Percentiles rank a stretch among this genome's conserved stretches.
These are phyloP conservation scores for Colletotrichum truncatum DNA, from an alignment of 2,329 filamentous ascomycete genomes.

Conservation along the genomic window DNA sequence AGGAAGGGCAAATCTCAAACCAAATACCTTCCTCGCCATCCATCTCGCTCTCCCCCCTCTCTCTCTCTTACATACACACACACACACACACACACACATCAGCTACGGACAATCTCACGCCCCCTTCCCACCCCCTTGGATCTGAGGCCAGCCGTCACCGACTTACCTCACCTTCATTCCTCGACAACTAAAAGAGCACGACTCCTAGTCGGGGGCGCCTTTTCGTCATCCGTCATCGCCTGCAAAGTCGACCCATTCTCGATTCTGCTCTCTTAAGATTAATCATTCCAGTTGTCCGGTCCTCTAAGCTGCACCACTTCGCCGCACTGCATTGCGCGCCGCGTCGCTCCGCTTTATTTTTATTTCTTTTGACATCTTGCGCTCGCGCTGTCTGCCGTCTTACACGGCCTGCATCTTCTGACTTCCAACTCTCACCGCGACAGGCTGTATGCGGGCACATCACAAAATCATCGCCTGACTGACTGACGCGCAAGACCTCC, in stretches of 20 bases:
- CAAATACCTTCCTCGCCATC: neutral
- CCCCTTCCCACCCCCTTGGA: neutral
- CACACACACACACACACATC: no score
- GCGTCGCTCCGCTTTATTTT: neutral
- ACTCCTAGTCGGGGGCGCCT: neutral
- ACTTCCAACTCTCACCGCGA: neutral
- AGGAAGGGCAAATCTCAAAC: no score
- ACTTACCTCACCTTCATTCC: neutral
- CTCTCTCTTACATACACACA: no score
- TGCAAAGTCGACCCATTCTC: conserved; percentile 3
- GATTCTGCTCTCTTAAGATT: conserved; percentile 14
- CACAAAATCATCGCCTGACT: neutral
- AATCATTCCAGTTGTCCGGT: conserved; percentile 15
- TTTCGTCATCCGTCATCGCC: neutral
- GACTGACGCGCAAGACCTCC: conserved; percentile 1
- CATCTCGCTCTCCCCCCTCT: no score
- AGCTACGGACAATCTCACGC: no score
- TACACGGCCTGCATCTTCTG: conserved; percentile 13
- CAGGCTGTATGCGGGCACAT: neutral
- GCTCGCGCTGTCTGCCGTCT: conserved; percentile 13
- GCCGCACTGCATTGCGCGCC: neutral
- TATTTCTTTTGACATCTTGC: neutral
- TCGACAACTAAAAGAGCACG: neutral
- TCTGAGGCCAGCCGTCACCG: neutral
- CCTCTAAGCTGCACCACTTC: neutral